Evolutionary conservation across 2,329 filamentous ascomycete species (phyloP), one percentile per base, ranked within the genome.

Genomic region (Akanthomyces uredinophilus): DNA sequence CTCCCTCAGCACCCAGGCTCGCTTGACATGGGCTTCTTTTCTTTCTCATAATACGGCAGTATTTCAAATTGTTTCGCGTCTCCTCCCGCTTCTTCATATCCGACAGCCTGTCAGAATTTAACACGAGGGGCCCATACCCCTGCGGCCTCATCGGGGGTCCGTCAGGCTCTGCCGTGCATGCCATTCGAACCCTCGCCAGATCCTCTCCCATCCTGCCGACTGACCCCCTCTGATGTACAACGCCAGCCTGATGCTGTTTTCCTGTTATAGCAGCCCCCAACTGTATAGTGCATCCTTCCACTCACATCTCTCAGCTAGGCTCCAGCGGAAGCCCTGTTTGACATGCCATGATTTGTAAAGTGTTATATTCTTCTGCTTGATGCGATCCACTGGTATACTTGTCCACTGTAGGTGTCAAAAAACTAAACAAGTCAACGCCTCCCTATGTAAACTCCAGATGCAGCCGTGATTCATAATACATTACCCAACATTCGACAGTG

Each of bases 281-380:
- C n/a, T 50, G 54, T n/a, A 49, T 37, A 49, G 29, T 37, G 44
- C 44, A 58, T 58, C 55, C 55, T 50, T 58, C 46, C 44, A 32
- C 55, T 44, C 44, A 29, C 54, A 46, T 47, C 43, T 13, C 29
- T 57, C 43, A 57, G 54, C 54, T 39, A 49, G 43, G 54, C 43
- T 57, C 44, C 29, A 24, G 43, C 14, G 20, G 29, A 24, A n/a
- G 43, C 54, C 54, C 44, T 6, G 29, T 39, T 37, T 37, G 43
- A 29, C 37, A 35, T 39, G 43, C 32, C 32, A 10, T 27, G 43
- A 11, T 29, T 29, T 57, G 43, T n/a, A 44, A 37, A n/a, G 27
- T 35, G 29, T 32, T 5, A 27, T 57, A 22, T 4, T 44, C 37
- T 39, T 47, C 54, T 35, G 32, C 13, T 47, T 47, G 7, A 24